These are phyloP conservation scores for Kingdonia uniflora DNA, from an alignment of 164 flowering plant species.

Conservation along the genomic window DNA sequence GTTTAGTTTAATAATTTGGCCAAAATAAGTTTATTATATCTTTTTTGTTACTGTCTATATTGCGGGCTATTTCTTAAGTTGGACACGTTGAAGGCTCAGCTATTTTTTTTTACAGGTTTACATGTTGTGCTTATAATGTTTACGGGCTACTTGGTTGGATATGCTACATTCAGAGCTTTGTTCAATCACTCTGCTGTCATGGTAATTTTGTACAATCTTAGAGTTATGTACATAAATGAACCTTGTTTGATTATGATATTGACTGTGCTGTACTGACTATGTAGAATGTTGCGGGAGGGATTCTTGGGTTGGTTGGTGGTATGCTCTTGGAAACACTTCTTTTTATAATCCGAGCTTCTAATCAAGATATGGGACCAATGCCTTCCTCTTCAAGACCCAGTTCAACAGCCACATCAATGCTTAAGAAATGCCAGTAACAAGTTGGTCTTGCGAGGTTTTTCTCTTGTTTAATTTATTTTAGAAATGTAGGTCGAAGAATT, in stretches of 20 bases:
- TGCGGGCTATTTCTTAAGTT: background rate
- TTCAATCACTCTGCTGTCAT: slow-evolving; percentile 55
- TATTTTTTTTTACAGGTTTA: slow-evolving; percentile 39
- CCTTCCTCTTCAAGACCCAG: slow-evolving; percentile 14
- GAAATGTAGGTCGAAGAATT: no score
- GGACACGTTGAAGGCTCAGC: slow-evolving; percentile 1
- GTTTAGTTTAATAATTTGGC: no score
- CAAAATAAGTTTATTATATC: no score
- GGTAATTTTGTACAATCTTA: slow-evolving; percentile 35
- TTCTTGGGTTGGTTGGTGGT: slow-evolving; percentile 63
- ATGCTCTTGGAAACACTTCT: slow-evolving; percentile 91
- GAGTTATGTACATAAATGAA: background rate
- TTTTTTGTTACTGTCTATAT: no score
- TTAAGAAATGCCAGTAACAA: slow-evolving; percentile 49
- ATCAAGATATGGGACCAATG: slow-evolving; percentile 18
- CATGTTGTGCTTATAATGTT: slow-evolving; percentile 84
- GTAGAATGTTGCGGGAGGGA: slow-evolving; percentile 92
- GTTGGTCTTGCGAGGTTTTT: slow-evolving; percentile 1
- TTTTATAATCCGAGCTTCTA: slow-evolving; percentile 58
- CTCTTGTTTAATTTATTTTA: no score
- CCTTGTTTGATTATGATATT: no score
- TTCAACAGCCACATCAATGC: slow-evolving; percentile 12
- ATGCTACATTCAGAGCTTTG: slow-evolving; percentile 77
- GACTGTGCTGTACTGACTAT: background rate
- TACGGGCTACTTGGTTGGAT: slow-evolving; percentile 82